Evolutionary conservation across 2,329 filamentous ascomycete species (phyloP), one percentile per base, ranked within the genome.

Genomic region (Arthrobotrys megalospora): DNA sequence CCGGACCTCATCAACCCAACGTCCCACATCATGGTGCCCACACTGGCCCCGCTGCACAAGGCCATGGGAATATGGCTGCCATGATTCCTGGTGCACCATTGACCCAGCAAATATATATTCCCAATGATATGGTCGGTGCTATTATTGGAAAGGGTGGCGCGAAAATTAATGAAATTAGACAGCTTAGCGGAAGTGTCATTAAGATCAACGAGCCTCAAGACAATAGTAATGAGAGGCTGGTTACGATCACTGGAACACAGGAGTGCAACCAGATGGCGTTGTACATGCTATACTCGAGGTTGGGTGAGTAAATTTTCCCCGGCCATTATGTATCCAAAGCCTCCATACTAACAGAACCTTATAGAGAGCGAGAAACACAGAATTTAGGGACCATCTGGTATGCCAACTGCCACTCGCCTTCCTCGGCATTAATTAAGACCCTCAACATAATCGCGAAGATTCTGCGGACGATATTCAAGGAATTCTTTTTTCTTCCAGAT

Each of bases 181-280:
- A 97, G 85, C 90, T 99, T 82, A 96, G 93, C 84, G 96, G 95
- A 81, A 98, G 95, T 86, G 94, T 99, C 55, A 98, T 99, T 85
- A 99, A 99, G 88, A 99, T 99, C 88, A 98, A 99, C 84, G 96
- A 99, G 85, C 96, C 96, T 0, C 96, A 97, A 85, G 96, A 98
- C 85, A 98, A 97, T 86, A 98, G 93, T 88, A 99, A 98, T 83
- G 96, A 99, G 87, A 91, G 96, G 80, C 87, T 99, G 76, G 96
- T 99, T 73, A 99, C 96, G 14, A 97, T 99, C 82, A 97, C 96
- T 1, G 96, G 96, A 80, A 98, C 96, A 5, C 94, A 96, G 82
- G 96, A 99, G 86, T 97, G 94, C 87, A 99, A 99, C 86, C 93
- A 97, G 83, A 98, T 99, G 94, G 96, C 96, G n/a, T 86, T 99